Conservation (phyloP, 108 stramenopile genomes). For the Licmophora abbreviata region DNA sequence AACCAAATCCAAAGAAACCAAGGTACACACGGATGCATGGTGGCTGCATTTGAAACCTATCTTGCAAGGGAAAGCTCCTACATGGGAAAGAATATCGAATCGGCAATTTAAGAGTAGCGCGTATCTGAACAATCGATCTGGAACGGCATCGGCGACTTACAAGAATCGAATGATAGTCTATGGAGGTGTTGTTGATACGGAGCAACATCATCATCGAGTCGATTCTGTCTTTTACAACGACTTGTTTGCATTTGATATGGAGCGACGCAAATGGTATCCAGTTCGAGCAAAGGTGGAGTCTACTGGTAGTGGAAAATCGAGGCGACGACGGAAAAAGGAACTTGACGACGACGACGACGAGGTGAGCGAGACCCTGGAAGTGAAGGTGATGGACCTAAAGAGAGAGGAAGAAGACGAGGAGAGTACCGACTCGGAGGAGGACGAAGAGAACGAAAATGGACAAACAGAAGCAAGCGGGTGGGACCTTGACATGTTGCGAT, state of each 20-base stretch:
- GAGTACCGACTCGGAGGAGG: constrained; percentile 16
- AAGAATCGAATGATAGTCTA: constrained; percentile 67
- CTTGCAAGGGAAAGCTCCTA: constrained; percentile 54
- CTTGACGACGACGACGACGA: constrained; percentile 21
- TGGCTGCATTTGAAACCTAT: constrained; percentile 62
- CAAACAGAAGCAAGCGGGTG: constrained; percentile 52
- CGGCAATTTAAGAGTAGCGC: not conserved
- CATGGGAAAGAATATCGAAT: constrained; percentile 73
- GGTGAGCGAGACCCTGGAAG: constrained; percentile 9
- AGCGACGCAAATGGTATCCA: constrained; percentile 81
- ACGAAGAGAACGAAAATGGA: constrained; percentile 20
- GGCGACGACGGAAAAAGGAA: constrained; percentile 10
- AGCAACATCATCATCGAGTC: constrained; percentile 69
- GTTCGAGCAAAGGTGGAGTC: constrained; percentile 39
- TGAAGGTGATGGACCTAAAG: constrained; percentile 10
- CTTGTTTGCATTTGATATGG: constrained; percentile 74
- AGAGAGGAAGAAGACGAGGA: constrained; percentile 30
- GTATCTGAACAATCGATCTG: constrained; percentile 54
- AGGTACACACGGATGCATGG: constrained; percentile 81
- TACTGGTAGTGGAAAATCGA: constrained; percentile 18
- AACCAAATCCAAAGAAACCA: constrained; percentile 40
- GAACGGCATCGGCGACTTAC: constrained; percentile 49
- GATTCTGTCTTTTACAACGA: constrained; percentile 83
- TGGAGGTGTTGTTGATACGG: constrained; percentile 81
- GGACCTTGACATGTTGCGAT: constrained; percentile 72